Base-by-base conservation (phyloP, 73 alveolate genomes). In the Paramecium sonneborni region DNA sequence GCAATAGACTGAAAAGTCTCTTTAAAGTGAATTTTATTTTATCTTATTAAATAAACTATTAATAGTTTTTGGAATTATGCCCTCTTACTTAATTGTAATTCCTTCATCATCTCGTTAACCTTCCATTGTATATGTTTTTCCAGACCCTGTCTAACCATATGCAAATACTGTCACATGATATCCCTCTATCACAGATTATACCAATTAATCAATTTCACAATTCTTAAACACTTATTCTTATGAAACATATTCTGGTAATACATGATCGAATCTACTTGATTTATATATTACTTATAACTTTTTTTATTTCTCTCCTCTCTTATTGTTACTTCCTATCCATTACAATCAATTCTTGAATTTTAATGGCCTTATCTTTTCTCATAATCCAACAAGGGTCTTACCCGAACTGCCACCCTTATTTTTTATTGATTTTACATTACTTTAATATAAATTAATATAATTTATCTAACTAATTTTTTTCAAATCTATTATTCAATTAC, bases 61-160 rank as follows among this genome's bases (percentile, higher is more conserved):
- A 44, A 88, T n/a, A 1, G 90, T 88, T 39, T 58, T 20, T 11
- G 76, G 91, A 9, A 88, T 82, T 6, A 88, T 70, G 26, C 95
- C 95, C 15, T 52, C 68, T 52, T 2, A 30, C 30, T 52, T 52
- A 18, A 52, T 5, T 52, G 68, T 12, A 52, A 52, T 52, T 52
- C 68, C 68, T 52, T 52, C 68, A 67, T 72, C 87, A 62, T 95
- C 96, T 10, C 85, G 91, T 57, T 91, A 82, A 28, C 99, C 99
- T 95, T 96, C 98, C 99, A 97, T 97, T 6, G 99, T 96, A 85
- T 35, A 97, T 35, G 99, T 97, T 95, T 97, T 97, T 18, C 99
- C 99, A 90, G 97, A 92, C 15, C 99, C 99, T 23, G 99, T 97
- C 79, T 97, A 97, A 11, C 99, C 99, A 89, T 97, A 97, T 23